Evolutionary conservation across 2,329 filamentous ascomycete species (phyloP).

Genomic region (Ophiostoma australiae): DNA sequence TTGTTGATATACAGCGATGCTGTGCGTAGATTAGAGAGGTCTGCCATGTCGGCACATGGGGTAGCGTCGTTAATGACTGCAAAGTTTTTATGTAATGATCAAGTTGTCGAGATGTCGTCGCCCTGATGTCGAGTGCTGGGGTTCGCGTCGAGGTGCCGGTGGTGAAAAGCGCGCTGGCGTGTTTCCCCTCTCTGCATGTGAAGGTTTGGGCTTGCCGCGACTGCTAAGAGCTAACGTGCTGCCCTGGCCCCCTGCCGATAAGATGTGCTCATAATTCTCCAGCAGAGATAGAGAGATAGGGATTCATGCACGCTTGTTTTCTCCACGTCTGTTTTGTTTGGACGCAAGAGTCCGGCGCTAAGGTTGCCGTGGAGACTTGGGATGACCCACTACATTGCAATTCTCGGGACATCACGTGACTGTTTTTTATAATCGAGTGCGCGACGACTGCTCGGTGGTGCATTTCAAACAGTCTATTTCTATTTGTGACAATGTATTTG

Average conservation of each 20-base stretch:
- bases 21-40: slow-evolving; percentile 58
- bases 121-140: not conserved
- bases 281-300: slow-evolving; percentile 1
- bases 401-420: slow-evolving; percentile 21
- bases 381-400: not conserved
- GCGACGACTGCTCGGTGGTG: not conserved
- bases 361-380: slow-evolving; percentile 24
- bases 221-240: not conserved
- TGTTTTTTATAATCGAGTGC: not conserved
- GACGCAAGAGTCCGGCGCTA: slow-evolving; percentile 14
- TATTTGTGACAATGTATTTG: not conserved
- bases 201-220: not conserved
- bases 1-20: slow-evolving; percentile 71
- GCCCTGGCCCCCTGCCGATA: slow-evolving; percentile 8
- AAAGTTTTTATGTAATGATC: not conserved
- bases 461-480: not conserved
- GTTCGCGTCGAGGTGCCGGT: not conserved
- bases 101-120: not conserved
- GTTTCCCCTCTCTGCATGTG: slow-evolving; percentile 7
- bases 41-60: slow-evolving; percentile 42
- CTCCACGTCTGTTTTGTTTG: slow-evolving; percentile 18
- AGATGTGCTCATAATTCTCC: slow-evolving; percentile 3
- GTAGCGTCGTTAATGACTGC: not conserved
- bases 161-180: slow-evolving; percentile 1
- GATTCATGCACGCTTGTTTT: not conserved